phyloP scores from a whole-genome alignment of 768 basidiomycete genomes.

The Podaxis sp. region DNA sequence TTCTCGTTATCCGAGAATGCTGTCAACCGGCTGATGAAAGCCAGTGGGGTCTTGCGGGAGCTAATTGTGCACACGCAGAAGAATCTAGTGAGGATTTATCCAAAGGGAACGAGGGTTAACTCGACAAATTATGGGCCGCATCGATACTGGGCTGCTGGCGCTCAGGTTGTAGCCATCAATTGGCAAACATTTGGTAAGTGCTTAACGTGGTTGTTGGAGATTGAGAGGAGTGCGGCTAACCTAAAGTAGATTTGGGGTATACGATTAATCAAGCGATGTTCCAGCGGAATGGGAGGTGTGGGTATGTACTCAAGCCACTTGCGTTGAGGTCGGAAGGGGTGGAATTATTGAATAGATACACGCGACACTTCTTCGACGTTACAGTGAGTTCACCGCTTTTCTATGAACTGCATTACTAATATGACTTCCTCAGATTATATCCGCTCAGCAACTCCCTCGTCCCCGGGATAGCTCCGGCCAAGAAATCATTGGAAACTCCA shows the following conservation, averaged over 20 bases:
- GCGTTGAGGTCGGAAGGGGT: slow-evolving; percentile 66
- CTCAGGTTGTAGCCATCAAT: slow-evolving; percentile 90
- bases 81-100: slow-evolving; percentile 84
- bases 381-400: slow-evolving; percentile 34
- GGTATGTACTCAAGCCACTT: slow-evolving; percentile 87
- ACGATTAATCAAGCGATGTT: slow-evolving; percentile 97
- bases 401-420: neutral
- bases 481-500: slow-evolving; percentile 53
- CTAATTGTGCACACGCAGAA: slow-evolving; percentile 83
- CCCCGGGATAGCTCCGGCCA: slow-evolving; percentile 65
- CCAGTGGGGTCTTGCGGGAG: slow-evolving; percentile 45
- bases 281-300: slow-evolving; percentile 79
- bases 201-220: neutral
- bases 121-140: slow-evolving; percentile 89
- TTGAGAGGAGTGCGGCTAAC: neutral
- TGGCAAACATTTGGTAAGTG: slow-evolving; percentile 92
- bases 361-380: slow-evolving; percentile 60
- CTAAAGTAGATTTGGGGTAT: slow-evolving; percentile 68
- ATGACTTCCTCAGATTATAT: slow-evolving; percentile 39
- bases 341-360: slow-evolving; percentile 46
- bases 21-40: slow-evolving; percentile 71
- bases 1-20: slow-evolving; percentile 90
- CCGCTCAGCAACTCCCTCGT: slow-evolving; percentile 87
- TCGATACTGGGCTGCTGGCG: slow-evolving; percentile 84
- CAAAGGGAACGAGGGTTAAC: slow-evolving; percentile 73